Evolutionary conservation across 2,329 filamentous ascomycete species (phyloP).

Genomic region (Trichothecium roseum): DNA sequence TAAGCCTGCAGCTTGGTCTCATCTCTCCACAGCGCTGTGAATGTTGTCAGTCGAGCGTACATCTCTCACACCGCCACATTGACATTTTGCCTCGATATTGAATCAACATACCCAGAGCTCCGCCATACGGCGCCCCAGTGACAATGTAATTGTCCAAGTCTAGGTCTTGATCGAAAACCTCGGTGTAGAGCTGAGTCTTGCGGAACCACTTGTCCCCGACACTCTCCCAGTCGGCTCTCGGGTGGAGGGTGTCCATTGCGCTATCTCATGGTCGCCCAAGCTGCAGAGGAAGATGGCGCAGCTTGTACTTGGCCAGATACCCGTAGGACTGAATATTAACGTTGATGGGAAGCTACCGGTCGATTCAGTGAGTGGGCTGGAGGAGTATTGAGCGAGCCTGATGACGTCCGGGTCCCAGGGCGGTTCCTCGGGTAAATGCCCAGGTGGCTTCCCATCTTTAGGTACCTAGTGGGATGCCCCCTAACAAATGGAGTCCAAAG

Average conservation of each 20-base stretch:
- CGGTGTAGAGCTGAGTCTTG: constrained; percentile 86
- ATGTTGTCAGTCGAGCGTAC: constrained; percentile 4
- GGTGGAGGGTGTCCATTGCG: constrained; percentile 47
- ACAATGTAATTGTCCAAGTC: constrained; percentile 93
- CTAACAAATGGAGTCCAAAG: too few relatives aligned
- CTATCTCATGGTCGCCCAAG: not conserved
- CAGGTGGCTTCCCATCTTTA: not conserved
- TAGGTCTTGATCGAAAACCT: constrained; percentile 83
- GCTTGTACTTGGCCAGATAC: not conserved
- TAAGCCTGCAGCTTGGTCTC: constrained; percentile 75
- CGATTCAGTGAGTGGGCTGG: too few relatives aligned
- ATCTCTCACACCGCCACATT: too few relatives aligned
- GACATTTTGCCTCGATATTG: not conserved
- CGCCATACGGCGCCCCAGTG: constrained; percentile 83
- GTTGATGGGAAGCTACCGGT: not conserved
- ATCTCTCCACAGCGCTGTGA: constrained; percentile 74
- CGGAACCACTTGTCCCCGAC: constrained; percentile 92
- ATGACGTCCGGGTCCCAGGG: too few relatives aligned
- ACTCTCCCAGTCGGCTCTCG: constrained; percentile 88
- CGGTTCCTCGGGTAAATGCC: not conserved
- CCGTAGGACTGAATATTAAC: too few relatives aligned
- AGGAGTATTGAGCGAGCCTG: not conserved
- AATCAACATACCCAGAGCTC: constrained; percentile 66
- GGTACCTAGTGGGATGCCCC: too few relatives aligned
- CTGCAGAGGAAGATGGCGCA: not conserved